Evolutionary conservation across 78 protist species (phyloP), one percentile per base, ranked within the genome.

Genomic region (Salpingoeca rosetta): DNA sequence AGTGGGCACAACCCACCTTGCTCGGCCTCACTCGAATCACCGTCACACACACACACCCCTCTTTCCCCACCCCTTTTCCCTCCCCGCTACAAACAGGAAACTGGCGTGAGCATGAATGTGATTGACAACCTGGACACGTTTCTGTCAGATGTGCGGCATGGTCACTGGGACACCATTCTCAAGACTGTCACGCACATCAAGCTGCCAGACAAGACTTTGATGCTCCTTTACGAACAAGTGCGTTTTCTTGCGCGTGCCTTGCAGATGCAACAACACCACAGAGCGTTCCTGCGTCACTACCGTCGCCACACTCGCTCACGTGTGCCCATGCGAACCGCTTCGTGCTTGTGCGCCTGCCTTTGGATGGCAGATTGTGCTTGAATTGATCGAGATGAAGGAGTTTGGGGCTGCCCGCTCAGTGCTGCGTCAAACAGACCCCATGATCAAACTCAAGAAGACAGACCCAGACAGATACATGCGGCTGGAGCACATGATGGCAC

Each of bases 81-180:
- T 65, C 28, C 35, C 3, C 28, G 11, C 35, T 44, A 36, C 25
- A 35, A 91, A 85, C 87, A 89, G 37, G 94, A 91, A 72, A 36
- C 91, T 1, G 38, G 85, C 36, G 65, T 94, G 28, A 7, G 83
- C 35, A 85, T 94, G 72, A 94, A 94, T 65, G 83, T 88, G 44
- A 90, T 92, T 0, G 91, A 93, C 72, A 57, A 39, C 73, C 72
- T 85, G 28, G 95, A 93, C 42, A 2, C 65, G 22, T 82, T 94
- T 41, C 40, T 85, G 38, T 12, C 85, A 45, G 89, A 92, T 89
- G 44, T 92, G 3, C 83, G n/a, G 36, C 28, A 35, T 39, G 97
- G 97, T 24, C 76, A 80, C 25, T 94, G 97, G 97, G 96, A 94
- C 51, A 73, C 42, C 2, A 96, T 94, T 38, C 38, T 94, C 42